These are phyloP conservation scores for Podospora appendiculata DNA, from an alignment of 495 filamentous ascomycete species.

Conservation along the genomic window DNA sequence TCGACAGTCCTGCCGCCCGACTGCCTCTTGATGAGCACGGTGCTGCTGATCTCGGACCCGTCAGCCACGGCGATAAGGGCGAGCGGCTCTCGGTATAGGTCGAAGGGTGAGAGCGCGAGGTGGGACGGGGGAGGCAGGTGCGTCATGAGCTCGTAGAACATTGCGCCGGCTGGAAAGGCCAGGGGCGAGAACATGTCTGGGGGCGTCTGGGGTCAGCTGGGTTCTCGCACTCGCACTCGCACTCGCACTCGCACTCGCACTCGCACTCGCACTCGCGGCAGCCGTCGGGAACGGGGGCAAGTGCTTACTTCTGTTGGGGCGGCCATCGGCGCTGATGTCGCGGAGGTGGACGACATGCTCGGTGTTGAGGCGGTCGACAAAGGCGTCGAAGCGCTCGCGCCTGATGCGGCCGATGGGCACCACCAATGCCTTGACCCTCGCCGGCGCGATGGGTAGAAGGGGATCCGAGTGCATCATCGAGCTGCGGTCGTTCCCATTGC, in stretches of 20 bases:
- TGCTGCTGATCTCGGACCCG: slow-evolving; percentile 49
- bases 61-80: slow-evolving; percentile 75
- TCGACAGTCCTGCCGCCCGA: slow-evolving; percentile 38
- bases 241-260: not conserved
- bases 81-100: slow-evolving; percentile 72
- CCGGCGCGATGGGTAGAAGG: slow-evolving; percentile 81
- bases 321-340: slow-evolving; percentile 82
- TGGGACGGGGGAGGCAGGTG: slow-evolving; percentile 71
- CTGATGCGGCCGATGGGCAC: slow-evolving; percentile 82
- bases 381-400: slow-evolving; percentile 68
- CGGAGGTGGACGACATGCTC: slow-evolving; percentile 82
- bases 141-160: slow-evolving; percentile 84
- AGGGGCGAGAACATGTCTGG: slow-evolving; percentile 94
- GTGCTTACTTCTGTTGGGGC: slow-evolving; percentile 77
- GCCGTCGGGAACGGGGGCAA: not conserved
- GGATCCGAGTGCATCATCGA: slow-evolving; percentile 76
- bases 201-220: too few relatives aligned
- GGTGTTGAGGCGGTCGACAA: slow-evolving; percentile 66
- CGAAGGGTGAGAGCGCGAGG: slow-evolving; percentile 73
- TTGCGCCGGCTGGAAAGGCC: slow-evolving; percentile 79
- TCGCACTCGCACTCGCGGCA: not conserved
- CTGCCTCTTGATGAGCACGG: slow-evolving; percentile 35
- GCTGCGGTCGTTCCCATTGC: slow-evolving; percentile 23
- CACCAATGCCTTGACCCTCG: slow-evolving; percentile 74
- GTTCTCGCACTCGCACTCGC: too few relatives aligned